Percentiles rank a stretch among this genome's conserved stretches.
Conservation (phyloP, 169 alveolate genomes). For the Eimeria acervulina region DNA sequence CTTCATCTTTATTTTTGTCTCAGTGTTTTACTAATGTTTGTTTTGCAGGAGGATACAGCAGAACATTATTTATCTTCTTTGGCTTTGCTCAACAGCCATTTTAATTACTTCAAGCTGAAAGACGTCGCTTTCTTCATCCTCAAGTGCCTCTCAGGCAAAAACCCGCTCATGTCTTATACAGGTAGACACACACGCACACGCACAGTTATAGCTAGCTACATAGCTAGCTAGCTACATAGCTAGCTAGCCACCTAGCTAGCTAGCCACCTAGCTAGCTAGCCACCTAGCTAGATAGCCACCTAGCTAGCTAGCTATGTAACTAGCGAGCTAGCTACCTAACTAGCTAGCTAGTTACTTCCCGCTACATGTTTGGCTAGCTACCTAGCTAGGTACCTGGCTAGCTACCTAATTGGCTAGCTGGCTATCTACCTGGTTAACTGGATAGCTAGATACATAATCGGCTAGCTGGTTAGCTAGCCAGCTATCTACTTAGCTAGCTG, state of each 20-base stretch:
- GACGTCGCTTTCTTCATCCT: constrained; percentile 86
- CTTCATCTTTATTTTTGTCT: background rate
- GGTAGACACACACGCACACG: background rate
- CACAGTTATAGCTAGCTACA: background rate
- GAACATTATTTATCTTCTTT: constrained; percentile 87
- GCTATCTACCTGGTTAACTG: too few relatives aligned
- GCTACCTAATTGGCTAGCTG: too few relatives aligned
- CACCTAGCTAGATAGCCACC: too few relatives aligned
- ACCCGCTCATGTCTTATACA: constrained; percentile 79
- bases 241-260: background rate
- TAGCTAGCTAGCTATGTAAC: too few relatives aligned
- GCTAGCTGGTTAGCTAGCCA: too few relatives aligned
- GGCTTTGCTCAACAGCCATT: constrained; percentile 87
- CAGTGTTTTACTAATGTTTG: background rate
- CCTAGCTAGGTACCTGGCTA: too few relatives aligned
- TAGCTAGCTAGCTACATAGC: background rate
- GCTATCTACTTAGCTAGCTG: background rate
- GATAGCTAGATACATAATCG: too few relatives aligned
- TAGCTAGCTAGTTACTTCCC: too few relatives aligned
- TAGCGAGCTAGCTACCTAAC: too few relatives aligned
- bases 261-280: too few relatives aligned
- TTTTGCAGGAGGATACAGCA: constrained; percentile 85
- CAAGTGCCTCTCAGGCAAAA: constrained; percentile 71
- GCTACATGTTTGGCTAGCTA: too few relatives aligned
- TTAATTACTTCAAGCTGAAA: constrained; percentile 86